These are phyloP conservation scores for Backusella liffmaniae DNA, from an alignment of 192 early-diverging fungal species.

Conservation along the genomic window DNA sequence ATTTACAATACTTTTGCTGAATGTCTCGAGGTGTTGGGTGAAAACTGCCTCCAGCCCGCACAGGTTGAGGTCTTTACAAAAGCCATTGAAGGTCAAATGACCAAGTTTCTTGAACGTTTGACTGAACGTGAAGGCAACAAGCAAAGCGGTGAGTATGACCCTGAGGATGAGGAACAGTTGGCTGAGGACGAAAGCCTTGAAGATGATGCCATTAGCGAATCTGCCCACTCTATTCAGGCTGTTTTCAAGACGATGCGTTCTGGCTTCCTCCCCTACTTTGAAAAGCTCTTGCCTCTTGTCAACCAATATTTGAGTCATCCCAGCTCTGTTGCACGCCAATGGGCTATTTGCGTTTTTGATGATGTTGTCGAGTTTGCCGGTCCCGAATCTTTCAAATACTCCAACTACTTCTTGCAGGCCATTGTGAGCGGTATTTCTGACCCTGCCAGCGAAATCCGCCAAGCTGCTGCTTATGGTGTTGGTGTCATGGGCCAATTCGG, in stretches of 20 bases:
- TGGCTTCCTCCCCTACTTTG: conserved; percentile 80
- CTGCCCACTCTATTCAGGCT: conserved; percentile 78
- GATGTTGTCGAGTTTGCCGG: conserved; percentile 93
- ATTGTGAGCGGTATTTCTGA: conserved; percentile 59
- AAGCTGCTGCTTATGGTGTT: conserved; percentile 92
- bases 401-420: conserved; percentile 64
- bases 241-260: conserved; percentile 74
- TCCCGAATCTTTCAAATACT: conserved; percentile 62
- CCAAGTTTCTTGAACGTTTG: conserved; percentile 75
- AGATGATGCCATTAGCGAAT: conserved; percentile 80
- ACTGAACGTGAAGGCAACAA: conserved; percentile 74
- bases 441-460: conserved; percentile 71
- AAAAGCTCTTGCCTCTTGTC: conserved; percentile 74
- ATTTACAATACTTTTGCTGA: conserved; percentile 80
- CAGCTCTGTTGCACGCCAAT: conserved; percentile 77
- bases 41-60: conserved; percentile 58
- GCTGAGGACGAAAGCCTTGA: conserved; percentile 80
- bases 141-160: conserved; percentile 80
- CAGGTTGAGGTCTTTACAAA: conserved; percentile 73
- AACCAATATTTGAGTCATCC: conserved; percentile 61
- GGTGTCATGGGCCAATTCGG: conserved; percentile 91
- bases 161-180: conserved; percentile 89
- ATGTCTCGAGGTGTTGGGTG: conserved; percentile 64
- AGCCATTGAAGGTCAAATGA: conserved; percentile 66
- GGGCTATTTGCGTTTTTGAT: conserved; percentile 90